Evolutionary conservation across 176 grass and related monocot species (phyloP).

Genomic region (Phoenix dactylifera): DNA sequence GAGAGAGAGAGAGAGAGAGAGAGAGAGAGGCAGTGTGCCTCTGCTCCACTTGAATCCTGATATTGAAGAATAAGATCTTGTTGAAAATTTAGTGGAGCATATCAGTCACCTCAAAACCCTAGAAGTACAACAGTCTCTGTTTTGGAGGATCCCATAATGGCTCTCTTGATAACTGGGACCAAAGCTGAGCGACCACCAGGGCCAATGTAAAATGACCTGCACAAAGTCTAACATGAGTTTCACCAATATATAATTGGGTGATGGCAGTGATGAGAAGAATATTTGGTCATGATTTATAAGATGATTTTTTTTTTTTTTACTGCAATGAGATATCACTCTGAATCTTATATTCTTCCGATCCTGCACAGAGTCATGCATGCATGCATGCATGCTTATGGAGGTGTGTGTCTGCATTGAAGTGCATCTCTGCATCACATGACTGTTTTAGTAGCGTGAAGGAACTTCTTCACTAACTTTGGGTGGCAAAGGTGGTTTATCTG

Average conservation of each 20-base stretch:
- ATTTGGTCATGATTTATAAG: background rate
- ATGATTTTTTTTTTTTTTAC: background rate
- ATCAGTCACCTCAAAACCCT: background rate
- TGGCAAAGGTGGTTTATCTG: no score
- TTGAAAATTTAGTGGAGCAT: conserved; percentile 4
- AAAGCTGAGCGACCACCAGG: no score
- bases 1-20: background rate
- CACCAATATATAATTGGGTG: background rate
- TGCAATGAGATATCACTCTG: background rate
- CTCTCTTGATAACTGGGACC: no score
- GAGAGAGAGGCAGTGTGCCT: background rate
- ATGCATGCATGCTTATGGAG: background rate
- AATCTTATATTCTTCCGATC: background rate
- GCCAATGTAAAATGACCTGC: no score
- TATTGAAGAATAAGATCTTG: background rate
- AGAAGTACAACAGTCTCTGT: no score
- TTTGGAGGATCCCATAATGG: no score
- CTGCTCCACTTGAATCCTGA: background rate
- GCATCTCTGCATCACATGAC: no score
- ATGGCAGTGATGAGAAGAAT: background rate
- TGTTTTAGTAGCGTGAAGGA: no score
- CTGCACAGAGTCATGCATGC: background rate
- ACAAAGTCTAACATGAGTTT: no score
- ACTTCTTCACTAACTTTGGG: no score
- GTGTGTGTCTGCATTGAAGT: no score